These are phyloP conservation scores for Ammopiptanthus mongolicus DNA, from an alignment of 306 rosid genomes.

Conservation along the genomic window DNA sequence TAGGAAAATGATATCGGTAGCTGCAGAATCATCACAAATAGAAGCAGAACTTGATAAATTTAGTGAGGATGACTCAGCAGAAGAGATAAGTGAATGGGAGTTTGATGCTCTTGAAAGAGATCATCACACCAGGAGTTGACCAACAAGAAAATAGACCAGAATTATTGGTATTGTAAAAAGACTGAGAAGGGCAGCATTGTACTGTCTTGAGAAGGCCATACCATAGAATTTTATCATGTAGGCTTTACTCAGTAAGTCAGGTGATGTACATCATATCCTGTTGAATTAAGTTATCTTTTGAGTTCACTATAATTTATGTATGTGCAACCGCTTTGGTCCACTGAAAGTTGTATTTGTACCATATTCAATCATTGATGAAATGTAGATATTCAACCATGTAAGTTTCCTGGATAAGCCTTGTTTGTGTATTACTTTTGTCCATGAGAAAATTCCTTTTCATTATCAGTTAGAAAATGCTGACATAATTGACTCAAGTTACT, in stretches of 20 bases:
- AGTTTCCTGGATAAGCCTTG: conserved; percentile 17
- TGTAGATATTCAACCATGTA: conserved; percentile 25
- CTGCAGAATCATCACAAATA: neutral
- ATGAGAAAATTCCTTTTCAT: neutral
- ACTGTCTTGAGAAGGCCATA: conserved; percentile 11
- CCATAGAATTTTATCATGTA: neutral
- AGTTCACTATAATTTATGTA: conserved; percentile 10
- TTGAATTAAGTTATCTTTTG: neutral
- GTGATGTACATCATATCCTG: neutral
- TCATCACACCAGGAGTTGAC: conserved; percentile 22
- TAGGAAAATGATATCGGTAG: conserved; percentile 1
- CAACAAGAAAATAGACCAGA: conserved; percentile 23
- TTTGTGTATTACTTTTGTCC: conserved; percentile 11
- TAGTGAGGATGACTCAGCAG: conserved; percentile 43
- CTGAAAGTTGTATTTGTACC: conserved; percentile 24
- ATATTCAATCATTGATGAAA: conserved; percentile 24
- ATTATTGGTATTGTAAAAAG: conserved; percentile 5
- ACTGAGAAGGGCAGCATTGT: neutral
- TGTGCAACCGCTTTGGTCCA: conserved; percentile 12
- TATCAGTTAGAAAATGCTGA: neutral
- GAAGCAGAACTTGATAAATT: conserved; percentile 34
- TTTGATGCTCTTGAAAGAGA: conserved; percentile 56
- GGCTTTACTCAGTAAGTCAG: neutral
- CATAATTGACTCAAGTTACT: conserved; percentile 4
- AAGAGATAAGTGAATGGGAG: conserved; percentile 69